Conservation (phyloP, 148 eudicot species). For the Rhododendron molle region DNA sequence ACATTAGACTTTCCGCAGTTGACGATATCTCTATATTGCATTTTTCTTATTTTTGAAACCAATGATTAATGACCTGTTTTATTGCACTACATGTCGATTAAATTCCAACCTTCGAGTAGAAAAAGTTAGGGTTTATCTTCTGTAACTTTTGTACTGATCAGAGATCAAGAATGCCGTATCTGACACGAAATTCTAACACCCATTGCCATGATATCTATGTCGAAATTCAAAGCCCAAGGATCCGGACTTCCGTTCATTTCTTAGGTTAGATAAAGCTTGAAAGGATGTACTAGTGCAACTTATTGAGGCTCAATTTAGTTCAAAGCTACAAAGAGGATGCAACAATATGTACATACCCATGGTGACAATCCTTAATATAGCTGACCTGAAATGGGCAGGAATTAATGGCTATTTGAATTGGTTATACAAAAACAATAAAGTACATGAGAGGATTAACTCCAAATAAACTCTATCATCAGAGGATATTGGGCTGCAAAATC, state of each 20-base stretch:
- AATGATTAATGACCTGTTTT: too few species aligned
- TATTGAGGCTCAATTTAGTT: neutral
- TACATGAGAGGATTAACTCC: neutral
- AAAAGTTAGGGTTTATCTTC: neutral
- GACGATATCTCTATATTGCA: neutral
- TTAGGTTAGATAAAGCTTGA: neutral
- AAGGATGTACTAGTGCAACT: neutral
- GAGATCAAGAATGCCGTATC: neutral
- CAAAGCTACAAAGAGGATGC: too few species aligned
- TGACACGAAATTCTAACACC: neutral
- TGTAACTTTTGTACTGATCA: neutral
- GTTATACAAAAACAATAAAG: neutral
- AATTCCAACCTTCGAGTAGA: neutral
- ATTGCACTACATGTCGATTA: neutral
- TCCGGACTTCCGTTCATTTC: neutral
- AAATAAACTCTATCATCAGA: neutral
- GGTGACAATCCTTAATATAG: too few species aligned
- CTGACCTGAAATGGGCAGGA: neutral
- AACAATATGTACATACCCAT: too few species aligned
- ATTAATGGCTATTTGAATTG: neutral
- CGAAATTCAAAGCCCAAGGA: neutral
- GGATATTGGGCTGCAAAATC: neutral
- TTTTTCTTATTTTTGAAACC: neutral
- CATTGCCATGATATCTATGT: neutral
- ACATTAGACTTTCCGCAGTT: too few species aligned